Conservation (phyloP, 108 stramenopile species). For the Aurantiochytrium sp. region DNA sequence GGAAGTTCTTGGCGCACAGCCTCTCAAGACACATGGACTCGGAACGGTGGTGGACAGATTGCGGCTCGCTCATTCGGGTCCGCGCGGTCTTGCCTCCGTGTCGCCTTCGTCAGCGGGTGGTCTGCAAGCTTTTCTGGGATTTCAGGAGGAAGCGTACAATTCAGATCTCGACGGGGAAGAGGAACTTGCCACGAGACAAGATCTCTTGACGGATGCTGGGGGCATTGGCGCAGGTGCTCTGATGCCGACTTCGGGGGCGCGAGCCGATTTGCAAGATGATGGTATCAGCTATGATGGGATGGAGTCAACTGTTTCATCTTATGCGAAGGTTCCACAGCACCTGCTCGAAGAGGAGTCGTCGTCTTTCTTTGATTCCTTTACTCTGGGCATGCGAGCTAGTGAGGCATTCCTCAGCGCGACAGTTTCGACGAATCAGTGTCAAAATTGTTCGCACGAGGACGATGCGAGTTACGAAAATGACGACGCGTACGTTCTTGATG, state of each 20-base stretch:
- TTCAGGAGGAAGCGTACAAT: background rate
- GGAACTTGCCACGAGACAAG: background rate
- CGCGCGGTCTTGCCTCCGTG: background rate
- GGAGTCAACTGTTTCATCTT: background rate
- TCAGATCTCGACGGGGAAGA: background rate
- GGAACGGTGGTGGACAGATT: background rate
- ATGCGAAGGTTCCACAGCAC: background rate
- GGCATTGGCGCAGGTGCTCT: background rate
- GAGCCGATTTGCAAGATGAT: background rate
- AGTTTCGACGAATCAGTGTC: too few species aligned
- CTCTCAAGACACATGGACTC: background rate
- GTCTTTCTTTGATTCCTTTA: background rate
- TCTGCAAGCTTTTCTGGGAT: background rate
- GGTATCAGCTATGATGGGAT: background rate
- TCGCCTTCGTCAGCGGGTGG: background rate
- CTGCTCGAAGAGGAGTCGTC: background rate
- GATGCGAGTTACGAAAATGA: too few species aligned
- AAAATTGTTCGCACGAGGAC: too few species aligned
- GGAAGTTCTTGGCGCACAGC: background rate
- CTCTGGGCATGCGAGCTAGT: too few species aligned
- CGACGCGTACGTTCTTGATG: too few species aligned
- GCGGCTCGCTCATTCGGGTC: background rate
- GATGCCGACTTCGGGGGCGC: background rate
- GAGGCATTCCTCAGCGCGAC: too few species aligned
- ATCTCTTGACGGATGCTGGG: background rate